phyloP scores from a whole-genome alignment of 2,329 filamentous ascomycete species.

The Hypoxylon sp. region DNA sequence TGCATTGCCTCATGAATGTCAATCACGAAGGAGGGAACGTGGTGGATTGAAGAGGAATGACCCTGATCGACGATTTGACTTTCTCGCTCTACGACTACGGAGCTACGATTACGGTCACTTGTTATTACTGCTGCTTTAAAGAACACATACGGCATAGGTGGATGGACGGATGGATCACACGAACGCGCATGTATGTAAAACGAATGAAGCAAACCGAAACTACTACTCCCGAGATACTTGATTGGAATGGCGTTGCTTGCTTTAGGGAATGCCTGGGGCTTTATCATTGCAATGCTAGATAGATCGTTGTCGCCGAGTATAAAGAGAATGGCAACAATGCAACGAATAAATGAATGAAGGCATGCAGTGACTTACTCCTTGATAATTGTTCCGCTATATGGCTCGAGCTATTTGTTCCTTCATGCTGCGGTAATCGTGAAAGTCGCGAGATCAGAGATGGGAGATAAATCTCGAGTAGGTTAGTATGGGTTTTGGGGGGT shows the following conservation, averaged over 20 bases:
- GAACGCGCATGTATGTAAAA: slow-evolving; percentile 29
- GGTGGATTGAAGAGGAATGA: background rate
- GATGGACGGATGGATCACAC: slow-evolving; percentile 8
- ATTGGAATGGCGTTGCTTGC: slow-evolving; percentile 11
- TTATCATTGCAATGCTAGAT: slow-evolving; percentile 5
- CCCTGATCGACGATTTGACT: slow-evolving; percentile 1
- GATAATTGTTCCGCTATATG: background rate
- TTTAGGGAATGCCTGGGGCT: background rate
- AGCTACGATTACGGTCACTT: slow-evolving; percentile 15
- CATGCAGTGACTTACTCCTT: background rate
- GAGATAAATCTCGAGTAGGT: too few species aligned
- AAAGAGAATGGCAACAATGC: slow-evolving; percentile 1
- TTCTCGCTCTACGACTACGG: slow-evolving; percentile 7
- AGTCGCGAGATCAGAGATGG: too few species aligned
- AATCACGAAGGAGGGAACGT: background rate
- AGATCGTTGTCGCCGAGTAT: background rate
- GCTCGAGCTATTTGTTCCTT: too few species aligned
- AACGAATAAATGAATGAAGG: background rate
- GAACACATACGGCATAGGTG: slow-evolving; percentile 8
- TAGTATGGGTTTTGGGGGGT: too few species aligned
- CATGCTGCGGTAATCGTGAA: too few species aligned
- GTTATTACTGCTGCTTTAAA: slow-evolving; percentile 5
- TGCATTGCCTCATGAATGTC: background rate
- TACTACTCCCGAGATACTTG: background rate
- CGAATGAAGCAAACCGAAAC: slow-evolving; percentile 6